phyloP scores from a whole-genome alignment of 108 stramenopile species.

The Pseudonitzschia delicatissima region DNA sequence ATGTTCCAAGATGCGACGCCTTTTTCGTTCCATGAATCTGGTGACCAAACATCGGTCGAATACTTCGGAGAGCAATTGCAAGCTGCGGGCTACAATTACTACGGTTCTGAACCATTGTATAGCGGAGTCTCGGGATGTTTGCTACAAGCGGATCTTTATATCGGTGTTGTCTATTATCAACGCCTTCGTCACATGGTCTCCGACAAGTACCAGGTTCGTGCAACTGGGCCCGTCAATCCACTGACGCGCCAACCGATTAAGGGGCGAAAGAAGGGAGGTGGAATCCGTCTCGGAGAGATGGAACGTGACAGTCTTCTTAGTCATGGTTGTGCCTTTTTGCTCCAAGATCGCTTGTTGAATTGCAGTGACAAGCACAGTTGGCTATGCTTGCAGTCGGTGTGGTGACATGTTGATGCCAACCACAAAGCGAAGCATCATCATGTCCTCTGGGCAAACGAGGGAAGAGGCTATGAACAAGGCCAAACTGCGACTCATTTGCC shows the following conservation, averaged over 20 bases:
- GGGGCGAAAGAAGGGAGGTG: slow-evolving; percentile 97
- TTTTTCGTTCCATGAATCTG: slow-evolving; percentile 94
- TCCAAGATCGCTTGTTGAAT: slow-evolving; percentile 93
- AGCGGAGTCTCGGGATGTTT: slow-evolving; percentile 95
- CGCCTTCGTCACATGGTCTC: slow-evolving; percentile 99
- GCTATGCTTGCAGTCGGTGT: slow-evolving; percentile 89
- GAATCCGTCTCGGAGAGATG: slow-evolving; percentile 99
- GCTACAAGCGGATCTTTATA: slow-evolving; percentile 98
- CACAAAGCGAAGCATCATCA: slow-evolving; percentile 72
- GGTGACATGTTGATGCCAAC: slow-evolving; percentile 86
- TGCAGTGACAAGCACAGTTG: slow-evolving; percentile 94
- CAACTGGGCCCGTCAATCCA: slow-evolving; percentile 93
- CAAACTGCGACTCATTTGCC: slow-evolving; percentile 72
- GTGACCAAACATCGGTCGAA: slow-evolving; percentile 92
- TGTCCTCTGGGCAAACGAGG: slow-evolving; percentile 75
- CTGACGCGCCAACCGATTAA: slow-evolving; percentile 99
- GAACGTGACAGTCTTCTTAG: slow-evolving; percentile 97
- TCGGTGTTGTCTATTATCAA: slow-evolving; percentile 99
- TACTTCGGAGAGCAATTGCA: slow-evolving; percentile 98
- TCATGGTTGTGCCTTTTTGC: slow-evolving; percentile 93
- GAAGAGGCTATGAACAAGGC: slow-evolving; percentile 65
- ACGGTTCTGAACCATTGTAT: slow-evolving; percentile 98
- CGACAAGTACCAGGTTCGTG: slow-evolving; percentile 98
- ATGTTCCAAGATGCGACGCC: slow-evolving; percentile 97
- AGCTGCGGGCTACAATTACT: slow-evolving; percentile 96